These are phyloP conservation scores for Xerocomus amazonicus DNA, from an alignment of 1,284 basidiomycete species.

Conservation along the genomic window DNA sequence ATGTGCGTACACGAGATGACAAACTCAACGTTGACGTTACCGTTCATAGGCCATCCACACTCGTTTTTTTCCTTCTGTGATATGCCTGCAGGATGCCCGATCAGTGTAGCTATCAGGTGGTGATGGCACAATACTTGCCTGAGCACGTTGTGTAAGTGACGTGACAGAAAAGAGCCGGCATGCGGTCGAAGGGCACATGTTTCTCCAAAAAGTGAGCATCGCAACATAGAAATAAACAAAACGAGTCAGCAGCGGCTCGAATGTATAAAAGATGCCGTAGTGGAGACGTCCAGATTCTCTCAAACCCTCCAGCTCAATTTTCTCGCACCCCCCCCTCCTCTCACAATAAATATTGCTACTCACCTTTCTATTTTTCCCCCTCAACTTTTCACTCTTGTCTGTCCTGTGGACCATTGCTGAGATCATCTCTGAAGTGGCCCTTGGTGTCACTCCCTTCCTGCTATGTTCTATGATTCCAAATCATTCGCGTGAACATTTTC, in stretches of 20 bases:
- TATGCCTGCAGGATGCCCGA: slow-evolving; percentile 21
- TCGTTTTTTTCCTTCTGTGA: slow-evolving; percentile 24
- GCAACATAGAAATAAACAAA: slow-evolving; percentile 10
- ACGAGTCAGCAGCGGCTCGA: background rate
- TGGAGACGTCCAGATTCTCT: background rate
- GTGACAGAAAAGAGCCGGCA: slow-evolving; percentile 18
- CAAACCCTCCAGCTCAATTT: slow-evolving; percentile 9
- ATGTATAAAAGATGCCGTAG: slow-evolving; percentile 24
- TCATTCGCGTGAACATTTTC: slow-evolving; percentile 25
- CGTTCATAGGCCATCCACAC: slow-evolving; percentile 8
- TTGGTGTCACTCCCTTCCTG: slow-evolving; percentile 31
- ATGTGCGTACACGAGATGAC: slow-evolving; percentile 12
- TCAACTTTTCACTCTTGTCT: background rate
- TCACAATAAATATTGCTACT: background rate
- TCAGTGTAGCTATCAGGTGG: slow-evolving; percentile 21
- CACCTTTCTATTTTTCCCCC: background rate
- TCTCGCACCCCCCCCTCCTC: slow-evolving; percentile 18
- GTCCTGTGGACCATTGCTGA: slow-evolving; percentile 8
- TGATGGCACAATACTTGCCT: slow-evolving; percentile 12
- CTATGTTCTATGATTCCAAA: slow-evolving; percentile 35
- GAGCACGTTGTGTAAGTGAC: slow-evolving; percentile 16
- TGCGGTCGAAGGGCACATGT: slow-evolving; percentile 8
- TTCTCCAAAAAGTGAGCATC: slow-evolving; percentile 9
- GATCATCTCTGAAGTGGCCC: slow-evolving; percentile 12
- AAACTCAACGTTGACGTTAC: slow-evolving; percentile 22